phyloP scores from a whole-genome alignment of 2,329 filamentous ascomycete species.

The Dothiorella sarmentorum region DNA sequence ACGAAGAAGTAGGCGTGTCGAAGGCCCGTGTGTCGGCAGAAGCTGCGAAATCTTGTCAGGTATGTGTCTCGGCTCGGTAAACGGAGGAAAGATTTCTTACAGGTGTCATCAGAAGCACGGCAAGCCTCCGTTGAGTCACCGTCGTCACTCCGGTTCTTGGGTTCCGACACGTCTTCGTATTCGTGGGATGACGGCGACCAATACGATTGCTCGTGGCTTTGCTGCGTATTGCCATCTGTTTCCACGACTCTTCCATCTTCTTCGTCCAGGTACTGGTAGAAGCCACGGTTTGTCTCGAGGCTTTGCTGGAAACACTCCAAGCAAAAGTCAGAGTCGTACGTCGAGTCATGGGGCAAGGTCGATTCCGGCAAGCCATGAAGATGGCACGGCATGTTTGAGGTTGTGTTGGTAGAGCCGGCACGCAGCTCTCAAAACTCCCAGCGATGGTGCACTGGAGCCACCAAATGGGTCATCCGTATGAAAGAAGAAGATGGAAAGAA shows the following conservation, averaged over 20 bases:
- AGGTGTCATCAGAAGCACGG: neutral
- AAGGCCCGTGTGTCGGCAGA: neutral
- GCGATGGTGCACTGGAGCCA: constrained; percentile 18
- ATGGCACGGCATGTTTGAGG: constrained; percentile 1
- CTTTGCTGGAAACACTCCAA: neutral
- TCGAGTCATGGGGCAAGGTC: neutral
- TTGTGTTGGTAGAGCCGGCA: neutral
- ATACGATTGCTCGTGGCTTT: neutral
- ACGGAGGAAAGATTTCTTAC: neutral
- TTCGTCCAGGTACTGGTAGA: neutral
- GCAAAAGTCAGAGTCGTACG: neutral
- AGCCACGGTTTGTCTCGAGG: neutral
- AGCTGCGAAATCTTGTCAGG: neutral
- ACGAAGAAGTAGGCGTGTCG: constrained; percentile 2
- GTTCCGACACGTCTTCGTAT: neutral
- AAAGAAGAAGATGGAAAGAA: neutral
- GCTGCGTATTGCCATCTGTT: neutral
- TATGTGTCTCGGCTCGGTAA: neutral
- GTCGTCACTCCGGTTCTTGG: neutral
- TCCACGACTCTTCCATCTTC: neutral
- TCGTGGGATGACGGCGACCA: neutral
- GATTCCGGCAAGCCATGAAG: neutral
- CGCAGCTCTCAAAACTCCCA: constrained; percentile 9
- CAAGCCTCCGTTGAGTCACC: neutral
- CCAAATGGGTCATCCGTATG: constrained; percentile 6